These are phyloP conservation scores for Myochromella boudieri DNA, from an alignment of 768 basidiomycete species.

Conservation along the genomic window DNA sequence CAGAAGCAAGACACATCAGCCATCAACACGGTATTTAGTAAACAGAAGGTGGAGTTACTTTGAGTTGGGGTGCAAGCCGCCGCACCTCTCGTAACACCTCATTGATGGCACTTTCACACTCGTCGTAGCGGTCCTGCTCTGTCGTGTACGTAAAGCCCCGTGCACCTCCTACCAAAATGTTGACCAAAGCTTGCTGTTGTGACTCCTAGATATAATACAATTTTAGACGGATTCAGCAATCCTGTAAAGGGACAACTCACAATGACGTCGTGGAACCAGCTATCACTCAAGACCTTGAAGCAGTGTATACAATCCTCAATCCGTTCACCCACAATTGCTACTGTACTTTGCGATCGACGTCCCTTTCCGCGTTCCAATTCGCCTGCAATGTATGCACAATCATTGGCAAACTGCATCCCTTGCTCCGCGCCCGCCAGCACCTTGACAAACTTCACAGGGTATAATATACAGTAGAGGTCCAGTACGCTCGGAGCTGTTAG, in stretches of 20 bases:
- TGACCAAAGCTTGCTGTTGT: conserved; percentile 43
- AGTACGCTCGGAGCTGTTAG: conserved; percentile 65
- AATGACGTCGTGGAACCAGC: conserved; percentile 70
- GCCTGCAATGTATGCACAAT: conserved; percentile 65
- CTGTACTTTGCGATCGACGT: conserved; percentile 17
- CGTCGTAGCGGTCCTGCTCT: conserved; percentile 74
- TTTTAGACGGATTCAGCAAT: not conserved
- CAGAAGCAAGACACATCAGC: not conserved
- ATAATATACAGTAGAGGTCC: conserved; percentile 78
- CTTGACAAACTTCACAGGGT: conserved; percentile 59
- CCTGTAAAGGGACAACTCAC: conserved; percentile 37
- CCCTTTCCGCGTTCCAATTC: conserved; percentile 46
- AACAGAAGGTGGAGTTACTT: conserved; percentile 46
- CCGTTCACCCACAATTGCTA: conserved; percentile 38
- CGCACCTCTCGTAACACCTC: conserved; percentile 65
- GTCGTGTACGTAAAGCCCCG: conserved; percentile 68
- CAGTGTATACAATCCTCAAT: conserved; percentile 50
- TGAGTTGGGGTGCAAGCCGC: conserved; percentile 61
- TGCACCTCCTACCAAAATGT: conserved; percentile 49
- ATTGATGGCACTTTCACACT: conserved; percentile 70
- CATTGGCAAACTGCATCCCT: conserved; percentile 79
- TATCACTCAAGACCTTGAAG: conserved; percentile 58
- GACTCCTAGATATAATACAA: conserved; percentile 37
- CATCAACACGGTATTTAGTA: not conserved
- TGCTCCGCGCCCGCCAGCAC: conserved; percentile 50